phyloP scores from a whole-genome alignment of 2,329 filamentous ascomycete species.

The Colletotrichum tanaceti region DNA sequence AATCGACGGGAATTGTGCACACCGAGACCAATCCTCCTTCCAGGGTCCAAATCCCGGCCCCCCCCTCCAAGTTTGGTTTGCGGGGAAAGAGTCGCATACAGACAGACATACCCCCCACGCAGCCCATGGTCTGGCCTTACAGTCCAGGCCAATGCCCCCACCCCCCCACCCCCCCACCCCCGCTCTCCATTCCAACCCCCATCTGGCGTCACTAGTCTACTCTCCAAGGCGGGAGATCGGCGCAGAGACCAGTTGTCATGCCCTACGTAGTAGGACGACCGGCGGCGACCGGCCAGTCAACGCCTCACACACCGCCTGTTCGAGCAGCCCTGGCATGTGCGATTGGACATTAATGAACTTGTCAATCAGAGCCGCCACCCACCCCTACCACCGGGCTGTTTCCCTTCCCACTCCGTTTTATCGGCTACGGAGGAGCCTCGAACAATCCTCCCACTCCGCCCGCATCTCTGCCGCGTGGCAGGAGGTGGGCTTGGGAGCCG shows the following conservation, averaged over 20 bases:
- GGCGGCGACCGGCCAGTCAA: conserved; percentile 4
- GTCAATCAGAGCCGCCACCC: conserved; percentile 18
- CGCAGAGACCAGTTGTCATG: no score
- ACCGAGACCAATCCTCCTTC: not conserved
- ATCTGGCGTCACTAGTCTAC: conserved; percentile 33
- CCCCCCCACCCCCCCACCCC: no score
- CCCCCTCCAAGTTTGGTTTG: not conserved
- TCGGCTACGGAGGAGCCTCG: not conserved
- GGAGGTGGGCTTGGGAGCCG: no score
- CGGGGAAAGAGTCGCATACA: not conserved
- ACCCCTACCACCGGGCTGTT: conserved; percentile 12
- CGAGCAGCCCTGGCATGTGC: conserved; percentile 16
- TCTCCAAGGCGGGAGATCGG: conserved; percentile 37
- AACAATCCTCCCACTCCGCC: not conserved
- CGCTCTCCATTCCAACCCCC: not conserved
- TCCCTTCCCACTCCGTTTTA: conserved; percentile 13
- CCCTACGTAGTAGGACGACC: no score
- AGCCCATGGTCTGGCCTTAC: conserved; percentile 14
- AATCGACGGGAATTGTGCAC: not conserved
- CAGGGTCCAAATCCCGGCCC: conserved; percentile 11
- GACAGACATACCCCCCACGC: not conserved
- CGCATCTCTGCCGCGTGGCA: conserved; percentile 19
- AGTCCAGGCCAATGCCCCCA: no score
- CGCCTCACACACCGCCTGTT: conserved; percentile 16
- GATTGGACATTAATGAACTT: conserved; percentile 35